Base-by-base conservation (phyloP, 176 grass and related monocot genomes). In the Rhynchospora tenuis region DNA sequence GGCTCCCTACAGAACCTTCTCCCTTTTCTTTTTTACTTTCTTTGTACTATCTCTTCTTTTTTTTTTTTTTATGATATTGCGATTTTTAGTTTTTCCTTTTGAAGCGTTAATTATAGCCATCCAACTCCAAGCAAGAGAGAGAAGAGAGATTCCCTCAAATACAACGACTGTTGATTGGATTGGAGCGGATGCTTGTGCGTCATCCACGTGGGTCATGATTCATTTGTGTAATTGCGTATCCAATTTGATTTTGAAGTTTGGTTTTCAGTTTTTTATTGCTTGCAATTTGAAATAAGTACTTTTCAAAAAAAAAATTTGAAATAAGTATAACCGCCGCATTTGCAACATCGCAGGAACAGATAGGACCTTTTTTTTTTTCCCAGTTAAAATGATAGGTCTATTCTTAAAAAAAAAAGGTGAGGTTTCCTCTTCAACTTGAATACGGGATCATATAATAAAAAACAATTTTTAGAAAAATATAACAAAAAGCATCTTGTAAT, bases 121-220 rank as follows among this genome's bases (percentile, higher is more conserved):
- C 79, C 38, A 50, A 26, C 33, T 38, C 7, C 33, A 43, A n/a
- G 57, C 63, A 19, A 48, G 19, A 81, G 57, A 81, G 78, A 81
- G 57, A 46, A 43, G 23, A 79, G 79, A 81, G 79, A 81, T 63
- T 81, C 79, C 57, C 7, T 24, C n/a, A 81, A 64, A 48, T 82
- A 64, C 31, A 61, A 63, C 17, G 29, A 42, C 31, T 24, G 72
- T 50, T 65, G 60, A 82, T 82, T 66, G 79, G 79, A 60, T 45
- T 59, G 77, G 8, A 64, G 42, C 42, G 43, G 38, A 47, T 23
- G 79, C 59, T 65, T 52, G 38, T 65, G 60, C 79, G 58, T 82
- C 79, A 82, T 45, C 58, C 79, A 82, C 59, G 79, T 65, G 79
- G 60, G 33, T 20, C 43, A 7, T 51, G 60, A 50, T 64, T 82